phyloP scores from a whole-genome alignment of 2,329 filamentous ascomycete genomes.

The Leptographium radiaticola region DNA sequence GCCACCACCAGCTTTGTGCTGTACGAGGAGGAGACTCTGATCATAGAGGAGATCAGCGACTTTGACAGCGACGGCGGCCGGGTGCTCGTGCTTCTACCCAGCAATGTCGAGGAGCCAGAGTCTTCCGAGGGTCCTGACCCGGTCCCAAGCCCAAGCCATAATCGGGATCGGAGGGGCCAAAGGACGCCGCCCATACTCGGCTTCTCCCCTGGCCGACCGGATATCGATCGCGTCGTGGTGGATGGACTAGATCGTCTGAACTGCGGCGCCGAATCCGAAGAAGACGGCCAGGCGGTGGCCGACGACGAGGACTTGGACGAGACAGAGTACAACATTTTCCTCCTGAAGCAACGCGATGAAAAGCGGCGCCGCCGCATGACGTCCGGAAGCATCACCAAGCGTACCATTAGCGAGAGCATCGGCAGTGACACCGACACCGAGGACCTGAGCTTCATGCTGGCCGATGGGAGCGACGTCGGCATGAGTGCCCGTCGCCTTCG shows the following conservation, averaged over 20 bases:
- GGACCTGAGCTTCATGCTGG: slow-evolving; percentile 20
- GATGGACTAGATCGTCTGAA: slow-evolving; percentile 31
- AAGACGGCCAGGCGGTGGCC: slow-evolving; percentile 10
- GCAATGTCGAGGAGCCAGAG: slow-evolving; percentile 31
- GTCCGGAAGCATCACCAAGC: slow-evolving; percentile 40
- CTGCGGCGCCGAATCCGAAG: slow-evolving; percentile 20
- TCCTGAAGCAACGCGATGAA: slow-evolving; percentile 28
- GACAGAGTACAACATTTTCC: slow-evolving; percentile 19
- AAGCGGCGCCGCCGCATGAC: slow-evolving; percentile 32
- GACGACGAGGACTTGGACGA: slow-evolving; percentile 24
- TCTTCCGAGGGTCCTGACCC: background rate
- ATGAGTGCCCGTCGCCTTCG: slow-evolving; percentile 34
- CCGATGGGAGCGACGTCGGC: slow-evolving; percentile 27
- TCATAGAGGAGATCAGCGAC: slow-evolving; percentile 31
- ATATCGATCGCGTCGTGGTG: slow-evolving; percentile 30
- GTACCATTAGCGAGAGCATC: slow-evolving; percentile 35
- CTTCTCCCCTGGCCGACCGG: slow-evolving; percentile 8
- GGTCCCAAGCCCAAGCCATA: background rate
- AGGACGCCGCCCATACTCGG: background rate
- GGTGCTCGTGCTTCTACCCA: slow-evolving; percentile 28
- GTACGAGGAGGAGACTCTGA: slow-evolving; percentile 16
- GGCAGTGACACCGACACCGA: slow-evolving; percentile 36
- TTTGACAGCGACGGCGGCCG: slow-evolving; percentile 31
- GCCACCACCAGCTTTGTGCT: background rate
- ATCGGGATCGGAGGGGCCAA: background rate